phyloP scores from a whole-genome alignment of 1,139 yeast species.

The Debaryomyces coudertii region DNA sequence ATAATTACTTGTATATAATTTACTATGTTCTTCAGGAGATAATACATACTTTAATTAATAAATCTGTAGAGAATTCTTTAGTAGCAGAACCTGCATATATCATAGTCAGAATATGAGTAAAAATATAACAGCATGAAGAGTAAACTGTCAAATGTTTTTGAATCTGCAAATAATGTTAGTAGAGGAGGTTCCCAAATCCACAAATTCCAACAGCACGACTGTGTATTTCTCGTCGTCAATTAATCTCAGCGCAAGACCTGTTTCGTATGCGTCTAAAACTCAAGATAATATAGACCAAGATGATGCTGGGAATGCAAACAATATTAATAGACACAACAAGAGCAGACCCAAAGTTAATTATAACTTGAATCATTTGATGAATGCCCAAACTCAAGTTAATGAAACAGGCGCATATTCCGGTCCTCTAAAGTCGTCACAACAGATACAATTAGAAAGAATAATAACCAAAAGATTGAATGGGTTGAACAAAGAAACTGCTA shows the following conservation, averaged over 20 bases:
- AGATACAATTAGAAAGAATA: conserved; percentile 45
- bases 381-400: conserved; percentile 45
- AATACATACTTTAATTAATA: background rate
- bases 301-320: conserved; percentile 22
- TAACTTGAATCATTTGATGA: conserved; percentile 48
- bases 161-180: conserved; percentile 35
- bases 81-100: background rate
- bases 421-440: conserved; percentile 47
- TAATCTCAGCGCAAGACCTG: conserved; percentile 46
- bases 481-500: conserved; percentile 37
- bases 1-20: conserved; percentile 6
- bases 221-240: conserved; percentile 50
- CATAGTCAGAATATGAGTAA: background rate
- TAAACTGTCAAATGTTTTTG: background rate
- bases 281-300: conserved; percentile 21
- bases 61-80: background rate
- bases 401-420: conserved; percentile 33
- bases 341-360: conserved; percentile 49
- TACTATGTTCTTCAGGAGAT: background rate
- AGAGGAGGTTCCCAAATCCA: conserved; percentile 48
- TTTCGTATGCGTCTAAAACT: conserved; percentile 18
- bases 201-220: conserved; percentile 38
- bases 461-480: conserved; percentile 43
- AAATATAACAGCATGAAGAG: background rate
- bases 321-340: conserved; percentile 26